These are phyloP conservation scores for Fraxinus velutina DNA, from an alignment of 305 asterid species.

Conservation along the genomic window DNA sequence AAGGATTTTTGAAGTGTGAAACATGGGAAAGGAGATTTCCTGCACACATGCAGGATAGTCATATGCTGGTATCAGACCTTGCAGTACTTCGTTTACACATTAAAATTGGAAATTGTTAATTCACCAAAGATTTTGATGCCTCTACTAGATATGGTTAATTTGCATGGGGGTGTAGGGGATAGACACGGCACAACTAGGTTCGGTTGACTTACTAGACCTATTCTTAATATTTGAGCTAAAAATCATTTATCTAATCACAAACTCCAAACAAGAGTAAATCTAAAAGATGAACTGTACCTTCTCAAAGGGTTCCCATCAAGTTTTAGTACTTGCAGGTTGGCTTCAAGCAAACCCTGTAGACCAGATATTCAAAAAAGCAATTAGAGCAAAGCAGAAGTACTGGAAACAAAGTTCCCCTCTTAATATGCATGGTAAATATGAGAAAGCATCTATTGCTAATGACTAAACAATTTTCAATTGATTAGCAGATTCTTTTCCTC, in stretches of 20 bases:
- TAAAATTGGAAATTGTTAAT: neutral
- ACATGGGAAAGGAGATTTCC: neutral
- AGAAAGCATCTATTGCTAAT: neutral
- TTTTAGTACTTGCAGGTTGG: constrained; percentile 69
- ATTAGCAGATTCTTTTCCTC: neutral
- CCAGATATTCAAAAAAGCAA: constrained; percentile 16
- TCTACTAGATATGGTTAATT: neutral
- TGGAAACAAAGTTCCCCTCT: neutral
- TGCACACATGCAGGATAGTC: neutral
- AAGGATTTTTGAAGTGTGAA: neutral
- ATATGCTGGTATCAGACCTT: neutral
- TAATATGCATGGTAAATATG: neutral
- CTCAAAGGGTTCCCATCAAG: constrained; percentile 90
- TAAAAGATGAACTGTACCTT: constrained; percentile 47
- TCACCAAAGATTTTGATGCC: neutral
- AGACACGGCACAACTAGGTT: neutral
- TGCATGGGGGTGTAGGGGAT: neutral
- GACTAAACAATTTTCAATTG: neutral
- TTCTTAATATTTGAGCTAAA: neutral
- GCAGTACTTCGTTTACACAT: neutral
- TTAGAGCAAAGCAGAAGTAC: constrained; percentile 6
- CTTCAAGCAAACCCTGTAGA: constrained; percentile 88
- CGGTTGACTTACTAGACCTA: constrained; percentile 1
- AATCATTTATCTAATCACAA: neutral
- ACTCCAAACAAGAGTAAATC: neutral